Base-by-base conservation (phyloP, 345 rosid species). In the Hypericum androsaemum region DNA sequence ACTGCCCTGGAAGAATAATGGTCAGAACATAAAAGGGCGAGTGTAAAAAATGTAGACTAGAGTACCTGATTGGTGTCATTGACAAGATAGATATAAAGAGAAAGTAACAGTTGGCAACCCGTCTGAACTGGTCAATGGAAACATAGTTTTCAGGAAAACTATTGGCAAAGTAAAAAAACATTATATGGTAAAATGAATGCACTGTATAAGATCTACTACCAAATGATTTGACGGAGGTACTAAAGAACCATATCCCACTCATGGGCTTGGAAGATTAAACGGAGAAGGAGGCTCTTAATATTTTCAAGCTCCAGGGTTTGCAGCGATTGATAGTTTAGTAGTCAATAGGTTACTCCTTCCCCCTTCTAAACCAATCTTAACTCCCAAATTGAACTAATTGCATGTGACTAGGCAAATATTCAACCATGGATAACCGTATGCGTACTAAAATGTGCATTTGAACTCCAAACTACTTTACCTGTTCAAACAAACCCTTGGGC, bases 401-500 rank as follows among this genome's bases (percentile, higher is more conserved):
- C 32, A 22, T 22, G 4, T 4, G 32, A 22, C 32, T 1, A 22
- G 32, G 32, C 32, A 22, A 22, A 22, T 4, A 22, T 1, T 22
- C 1, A 22, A 22, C 32, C 32, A 22, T 22, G 32, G 32, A 22
- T 22, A 22, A 22, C 2, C 32, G 32, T 39, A 58, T 41, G 43
- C 50, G 53, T 47, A 38, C 2, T 43, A 43, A 7, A 56, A 57
- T 8, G 36, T 50, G n/a, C 41, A 50, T 49, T 39, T 32, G 14
- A 62, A 11, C 41, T 17, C 40, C 57, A 43, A 37, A 47, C 16
- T 22, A 56, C 35, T 43, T 74, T 80, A 94, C 99, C 99, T 94
- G 99, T 75, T 94, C 99, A 72, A 86, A 94, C 70, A 94, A 59
- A 56, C 99, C 99, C 72, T 94, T 94, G 0, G 99, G 99, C 10